Evolutionary conservation across 75 land plant species (phyloP).

Genomic region (Isoetes taiwanensis): DNA sequence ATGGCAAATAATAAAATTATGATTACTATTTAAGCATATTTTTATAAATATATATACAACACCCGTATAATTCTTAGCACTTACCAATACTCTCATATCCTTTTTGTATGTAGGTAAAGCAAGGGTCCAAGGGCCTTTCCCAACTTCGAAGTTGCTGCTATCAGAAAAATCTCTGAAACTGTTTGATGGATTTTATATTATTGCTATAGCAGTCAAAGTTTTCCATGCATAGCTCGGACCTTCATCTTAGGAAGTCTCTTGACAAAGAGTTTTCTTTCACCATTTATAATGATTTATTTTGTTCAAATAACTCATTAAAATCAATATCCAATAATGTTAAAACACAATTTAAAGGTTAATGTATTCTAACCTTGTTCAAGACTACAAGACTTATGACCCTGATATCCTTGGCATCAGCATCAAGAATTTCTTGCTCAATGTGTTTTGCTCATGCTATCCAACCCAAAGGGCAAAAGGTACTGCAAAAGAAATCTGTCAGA

Average conservation of each 20-base stretch:
- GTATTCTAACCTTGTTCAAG: conserved; percentile 87
- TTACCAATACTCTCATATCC: conserved; percentile 65
- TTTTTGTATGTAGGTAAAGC: conserved; percentile 63
- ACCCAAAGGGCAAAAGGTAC: conserved; percentile 89
- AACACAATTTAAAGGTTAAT: too few species aligned
- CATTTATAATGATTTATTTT: conserved; percentile 90
- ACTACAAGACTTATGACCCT: conserved; percentile 94
- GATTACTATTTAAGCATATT: background rate
- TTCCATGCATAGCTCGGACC: conserved; percentile 86
- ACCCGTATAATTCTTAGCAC: too few species aligned
- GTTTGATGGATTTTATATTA: conserved; percentile 52
- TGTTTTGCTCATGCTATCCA: conserved; percentile 56
- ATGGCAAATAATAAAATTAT: background rate
- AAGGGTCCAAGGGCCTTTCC: conserved; percentile 87
- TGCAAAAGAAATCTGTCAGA: too few species aligned
- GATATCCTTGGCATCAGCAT: conserved; percentile 67
- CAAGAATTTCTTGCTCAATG: conserved; percentile 77
- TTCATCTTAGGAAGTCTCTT: conserved; percentile 58
- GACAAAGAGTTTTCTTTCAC: conserved; percentile 73
- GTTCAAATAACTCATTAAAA: too few species aligned
- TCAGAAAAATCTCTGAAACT: conserved; percentile 73
- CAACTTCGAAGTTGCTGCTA: conserved; percentile 89
- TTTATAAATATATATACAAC: too few species aligned
- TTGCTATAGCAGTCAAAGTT: conserved; percentile 79
- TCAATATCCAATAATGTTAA: too few species aligned